Conservation (phyloP, 768 basidiomycete species). For the Gelatoporia subvermispora region DNA sequence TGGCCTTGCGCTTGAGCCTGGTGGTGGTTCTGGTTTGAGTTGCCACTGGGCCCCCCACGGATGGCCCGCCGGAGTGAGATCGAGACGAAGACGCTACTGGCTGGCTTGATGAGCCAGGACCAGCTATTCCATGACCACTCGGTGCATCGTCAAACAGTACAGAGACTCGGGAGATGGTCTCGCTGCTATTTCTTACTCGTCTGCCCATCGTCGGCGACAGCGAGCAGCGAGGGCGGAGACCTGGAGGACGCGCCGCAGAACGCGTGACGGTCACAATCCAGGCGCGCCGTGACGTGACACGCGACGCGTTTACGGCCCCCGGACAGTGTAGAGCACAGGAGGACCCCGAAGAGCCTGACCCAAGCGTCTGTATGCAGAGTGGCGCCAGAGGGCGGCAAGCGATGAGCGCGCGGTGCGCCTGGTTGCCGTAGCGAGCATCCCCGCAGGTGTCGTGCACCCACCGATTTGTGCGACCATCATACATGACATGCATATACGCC, state of each 20-base stretch:
- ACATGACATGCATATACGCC: conserved; percentile 28
- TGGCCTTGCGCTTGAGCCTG: conserved; percentile 4
- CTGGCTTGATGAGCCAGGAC: too few relatives aligned
- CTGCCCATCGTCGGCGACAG: conserved; percentile 7
- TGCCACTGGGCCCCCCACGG: too few relatives aligned
- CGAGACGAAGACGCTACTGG: too few relatives aligned
- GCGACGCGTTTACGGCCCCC: too few relatives aligned
- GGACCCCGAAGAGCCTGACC: neutral
- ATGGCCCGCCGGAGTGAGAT: too few relatives aligned
- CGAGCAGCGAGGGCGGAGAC: too few relatives aligned
- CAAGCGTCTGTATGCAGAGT: neutral
- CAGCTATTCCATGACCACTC: too few relatives aligned
- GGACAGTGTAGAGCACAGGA: neutral
- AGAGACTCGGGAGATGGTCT: conserved; percentile 2
- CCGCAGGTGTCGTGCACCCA: neutral
- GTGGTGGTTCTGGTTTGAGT: neutral
- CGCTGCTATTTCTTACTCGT: conserved; percentile 8
- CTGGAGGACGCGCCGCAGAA: conserved; percentile 7
- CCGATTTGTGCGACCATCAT: conserved; percentile 4
- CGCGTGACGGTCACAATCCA: conserved; percentile 6
- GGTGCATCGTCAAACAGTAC: too few relatives aligned
- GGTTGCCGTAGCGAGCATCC: neutral
- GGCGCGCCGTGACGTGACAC: neutral
- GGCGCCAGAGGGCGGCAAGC: neutral
- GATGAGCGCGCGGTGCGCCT: too few relatives aligned